phyloP scores from a whole-genome alignment of 2,329 filamentous ascomycete species.

The Epichloe gansuensis region DNA sequence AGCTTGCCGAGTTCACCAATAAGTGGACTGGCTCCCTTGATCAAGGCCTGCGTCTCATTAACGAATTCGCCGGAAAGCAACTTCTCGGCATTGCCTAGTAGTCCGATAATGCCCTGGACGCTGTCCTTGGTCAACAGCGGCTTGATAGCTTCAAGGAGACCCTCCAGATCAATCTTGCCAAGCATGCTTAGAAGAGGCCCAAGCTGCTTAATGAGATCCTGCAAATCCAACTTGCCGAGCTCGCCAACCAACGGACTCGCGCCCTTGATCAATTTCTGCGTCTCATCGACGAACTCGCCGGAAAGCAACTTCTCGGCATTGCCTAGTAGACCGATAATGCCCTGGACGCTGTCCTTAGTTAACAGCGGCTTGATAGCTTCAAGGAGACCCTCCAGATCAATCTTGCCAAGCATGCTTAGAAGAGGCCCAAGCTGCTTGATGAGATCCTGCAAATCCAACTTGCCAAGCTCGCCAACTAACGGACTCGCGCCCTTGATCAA shows the following conservation, averaged over 20 bases:
- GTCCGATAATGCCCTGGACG: conserved; percentile 19
- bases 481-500: conserved; percentile 17
- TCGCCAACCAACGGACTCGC: conserved; percentile 15
- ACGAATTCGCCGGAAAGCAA: conserved; percentile 17
- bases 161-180: conserved; percentile 19
- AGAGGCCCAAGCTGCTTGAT: conserved; percentile 18
- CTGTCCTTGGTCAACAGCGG: conserved; percentile 17
- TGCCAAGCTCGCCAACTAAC: conserved; percentile 11
- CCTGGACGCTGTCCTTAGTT: conserved; percentile 15
- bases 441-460: conserved; percentile 14
- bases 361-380: conserved; percentile 16
- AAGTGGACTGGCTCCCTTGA: conserved; percentile 16
- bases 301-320: conserved; percentile 18
- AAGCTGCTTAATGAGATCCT: conserved; percentile 14
- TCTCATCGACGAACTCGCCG: conserved; percentile 16
- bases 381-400: conserved; percentile 20
- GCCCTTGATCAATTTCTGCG: conserved; percentile 15
- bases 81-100: conserved; percentile 18
- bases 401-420: conserved; percentile 17
- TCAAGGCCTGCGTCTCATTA: conserved; percentile 16
- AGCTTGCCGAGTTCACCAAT: conserved; percentile 13
- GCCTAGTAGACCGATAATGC: conserved; percentile 18
- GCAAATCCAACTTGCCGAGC: conserved; percentile 13
- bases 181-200: conserved; percentile 20
- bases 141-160: conserved; percentile 15